phyloP scores from a whole-genome alignment of 176 grass and related monocot genomes.

The Bothriochloa decipiens region DNA sequence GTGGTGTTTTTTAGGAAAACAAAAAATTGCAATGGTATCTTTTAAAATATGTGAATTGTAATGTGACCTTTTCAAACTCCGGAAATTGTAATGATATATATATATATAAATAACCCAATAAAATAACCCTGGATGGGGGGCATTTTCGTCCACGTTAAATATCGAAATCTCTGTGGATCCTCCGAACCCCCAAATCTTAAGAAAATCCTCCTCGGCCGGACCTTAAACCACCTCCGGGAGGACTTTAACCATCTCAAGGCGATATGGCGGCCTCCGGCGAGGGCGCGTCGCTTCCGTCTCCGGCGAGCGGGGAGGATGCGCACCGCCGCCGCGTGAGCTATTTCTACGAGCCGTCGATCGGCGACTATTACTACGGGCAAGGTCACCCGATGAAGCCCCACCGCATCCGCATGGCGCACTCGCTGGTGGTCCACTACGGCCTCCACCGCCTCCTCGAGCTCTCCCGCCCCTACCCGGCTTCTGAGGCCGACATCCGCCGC shows the following conservation, averaged over 20 bases:
- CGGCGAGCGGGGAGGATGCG: slow-evolving; percentile 49
- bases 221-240: neutral
- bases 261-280: slow-evolving; percentile 59
- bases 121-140: too few species aligned
- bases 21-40: too few species aligned
- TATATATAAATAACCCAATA: too few species aligned
- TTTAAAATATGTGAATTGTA: too few species aligned
- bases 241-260: neutral
- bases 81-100: too few species aligned
- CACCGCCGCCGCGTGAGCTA: slow-evolving; percentile 76
- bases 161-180: too few species aligned
- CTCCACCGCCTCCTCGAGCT: slow-evolving; percentile 88
- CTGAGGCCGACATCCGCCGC: slow-evolving; percentile 68
- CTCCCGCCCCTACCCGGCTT: slow-evolving; percentile 62
- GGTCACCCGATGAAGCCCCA: slow-evolving; percentile 97
- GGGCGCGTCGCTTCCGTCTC: slow-evolving; percentile 70
- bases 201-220: neutral
- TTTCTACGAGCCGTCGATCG: slow-evolving; percentile 93
- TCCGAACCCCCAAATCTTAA: neutral
- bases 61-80: too few species aligned
- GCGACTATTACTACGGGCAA: slow-evolving; percentile 96
- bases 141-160: too few species aligned
- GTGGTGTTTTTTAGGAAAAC: too few species aligned
- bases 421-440: slow-evolving; percentile 84
- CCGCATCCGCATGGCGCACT: slow-evolving; percentile 93